Evolutionary conservation across 2,329 filamentous ascomycete species (phyloP).

Genomic region (Xylariaceae sp.): DNA sequence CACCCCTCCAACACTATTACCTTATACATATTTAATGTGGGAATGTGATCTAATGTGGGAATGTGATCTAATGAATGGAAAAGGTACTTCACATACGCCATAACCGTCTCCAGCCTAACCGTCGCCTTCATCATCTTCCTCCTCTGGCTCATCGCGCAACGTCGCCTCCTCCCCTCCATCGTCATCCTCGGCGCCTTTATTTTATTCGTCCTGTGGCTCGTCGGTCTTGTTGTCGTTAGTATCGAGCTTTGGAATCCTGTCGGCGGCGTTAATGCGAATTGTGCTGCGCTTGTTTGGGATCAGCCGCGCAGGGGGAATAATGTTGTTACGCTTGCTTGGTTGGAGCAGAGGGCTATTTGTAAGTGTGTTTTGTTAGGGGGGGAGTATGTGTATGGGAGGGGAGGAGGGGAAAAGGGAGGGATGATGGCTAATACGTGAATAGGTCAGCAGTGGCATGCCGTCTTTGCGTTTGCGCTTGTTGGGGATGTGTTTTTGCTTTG

Average conservation of each 20-base stretch:
- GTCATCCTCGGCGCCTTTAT: slow-evolving; percentile 61
- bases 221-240: slow-evolving; percentile 56
- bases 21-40: too few relatives aligned
- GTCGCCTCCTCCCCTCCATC: slow-evolving; percentile 55
- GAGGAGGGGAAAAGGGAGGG: too few relatives aligned
- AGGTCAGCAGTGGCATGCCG: slow-evolving; percentile 60
- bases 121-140: slow-evolving; percentile 62
- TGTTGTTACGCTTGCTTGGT: slow-evolving; percentile 54
- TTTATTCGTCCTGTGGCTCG: slow-evolving; percentile 62
- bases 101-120: slow-evolving; percentile 53
- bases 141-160: slow-evolving; percentile 57
- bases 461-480: slow-evolving; percentile 58
- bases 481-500: slow-evolving; percentile 58
- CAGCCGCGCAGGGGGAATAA: slow-evolving; percentile 46
- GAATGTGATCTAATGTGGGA: too few relatives aligned
- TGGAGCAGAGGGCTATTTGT: slow-evolving; percentile 61
- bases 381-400: too few relatives aligned
- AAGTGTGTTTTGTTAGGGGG: slow-evolving; percentile 31
- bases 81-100: slow-evolving; percentile 65
- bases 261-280: slow-evolving; percentile 55
- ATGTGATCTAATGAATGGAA: background rate
- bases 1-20: background rate
- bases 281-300: slow-evolving; percentile 53
- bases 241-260: slow-evolving; percentile 59
- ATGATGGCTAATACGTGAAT: too few relatives aligned